phyloP scores from a whole-genome alignment of 257 asterid genomes.

The Scutellaria barbata region DNA sequence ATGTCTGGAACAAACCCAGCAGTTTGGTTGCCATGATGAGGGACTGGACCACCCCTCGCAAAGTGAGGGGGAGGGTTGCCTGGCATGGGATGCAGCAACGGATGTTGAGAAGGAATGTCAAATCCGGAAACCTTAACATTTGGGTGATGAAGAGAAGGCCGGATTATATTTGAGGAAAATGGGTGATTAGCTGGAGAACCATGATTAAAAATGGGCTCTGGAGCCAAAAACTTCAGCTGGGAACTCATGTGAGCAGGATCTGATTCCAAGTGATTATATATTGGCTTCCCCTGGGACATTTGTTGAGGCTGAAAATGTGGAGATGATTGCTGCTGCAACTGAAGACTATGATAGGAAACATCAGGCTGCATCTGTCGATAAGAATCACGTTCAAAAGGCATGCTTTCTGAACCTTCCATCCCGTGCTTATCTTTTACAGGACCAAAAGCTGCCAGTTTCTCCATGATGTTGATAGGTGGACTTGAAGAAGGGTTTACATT shows the following conservation, averaged over 20 bases:
- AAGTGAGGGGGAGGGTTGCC: conserved; percentile 57
- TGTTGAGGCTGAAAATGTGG: conserved; percentile 59
- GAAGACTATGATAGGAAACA: conserved; percentile 47
- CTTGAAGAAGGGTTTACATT: conserved; percentile 43
- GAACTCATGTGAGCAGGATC: conserved; percentile 57
- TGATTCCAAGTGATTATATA: conserved; percentile 60
- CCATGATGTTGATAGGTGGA: conserved; percentile 50
- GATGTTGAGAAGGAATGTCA: conserved; percentile 60
- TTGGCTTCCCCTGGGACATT: conserved; percentile 58
- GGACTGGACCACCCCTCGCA: conserved; percentile 54
- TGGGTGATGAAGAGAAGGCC: conserved; percentile 65
- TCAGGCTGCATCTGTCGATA: conserved; percentile 54
- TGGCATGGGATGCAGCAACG: conserved; percentile 63
- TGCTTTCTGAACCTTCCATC: conserved; percentile 49
- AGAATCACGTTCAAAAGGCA: conserved; percentile 50
- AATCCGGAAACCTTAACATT: conserved; percentile 60
- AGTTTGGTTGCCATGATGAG: conserved; percentile 59
- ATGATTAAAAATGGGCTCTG: conserved; percentile 50
- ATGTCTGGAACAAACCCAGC: conserved; percentile 59
- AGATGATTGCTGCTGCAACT: conserved; percentile 62
- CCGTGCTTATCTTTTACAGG: conserved; percentile 49
- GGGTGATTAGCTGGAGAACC: conserved; percentile 59
- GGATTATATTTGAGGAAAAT: conserved; percentile 49
- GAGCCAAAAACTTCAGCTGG: conserved; percentile 61
- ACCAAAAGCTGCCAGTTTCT: conserved; percentile 62